Evolutionary conservation across 2,329 filamentous ascomycete genomes (phyloP).

Genomic region (Setomelanomma holmii): DNA sequence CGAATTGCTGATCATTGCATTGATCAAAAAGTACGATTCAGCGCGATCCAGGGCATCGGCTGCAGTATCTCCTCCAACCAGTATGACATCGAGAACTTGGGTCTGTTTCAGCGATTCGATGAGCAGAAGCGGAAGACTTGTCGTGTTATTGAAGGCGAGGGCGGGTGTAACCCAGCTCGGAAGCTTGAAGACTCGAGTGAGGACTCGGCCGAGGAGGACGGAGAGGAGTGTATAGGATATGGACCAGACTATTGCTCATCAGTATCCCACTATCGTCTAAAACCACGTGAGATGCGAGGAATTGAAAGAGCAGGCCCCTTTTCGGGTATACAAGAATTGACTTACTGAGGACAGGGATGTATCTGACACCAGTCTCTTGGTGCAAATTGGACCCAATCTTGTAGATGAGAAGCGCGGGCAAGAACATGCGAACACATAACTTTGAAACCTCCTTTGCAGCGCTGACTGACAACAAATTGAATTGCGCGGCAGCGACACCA

Average conservation of each 20-base stretch:
- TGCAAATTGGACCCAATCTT: slow-evolving; percentile 62
- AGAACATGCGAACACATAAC: slow-evolving; percentile 60
- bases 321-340: not conserved
- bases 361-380: slow-evolving; percentile 55
- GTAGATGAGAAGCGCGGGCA: slow-evolving; percentile 61
- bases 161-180: slow-evolving; percentile 63
- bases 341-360: slow-evolving; percentile 58
- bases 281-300: too few relatives aligned
- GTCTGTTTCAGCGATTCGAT: slow-evolving; percentile 62
- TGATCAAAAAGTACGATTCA: slow-evolving; percentile 71
- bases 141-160: slow-evolving; percentile 66
- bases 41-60: slow-evolving; percentile 63
- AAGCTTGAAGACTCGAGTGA: slow-evolving; percentile 56
- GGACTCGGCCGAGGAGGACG: slow-evolving; percentile 54
- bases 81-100: slow-evolving; percentile 60
- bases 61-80: slow-evolving; percentile 55
- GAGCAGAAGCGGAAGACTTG: slow-evolving; percentile 60
- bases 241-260: slow-evolving; percentile 55
- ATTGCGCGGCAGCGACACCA: slow-evolving; percentile 60
- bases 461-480: slow-evolving; percentile 55
- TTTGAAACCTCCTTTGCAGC: slow-evolving; percentile 62
- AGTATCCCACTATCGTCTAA: too few relatives aligned
- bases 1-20: slow-evolving; percentile 68
- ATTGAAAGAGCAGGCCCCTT: too few relatives aligned
- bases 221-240: slow-evolving; percentile 59